Base-by-base conservation (phyloP, 257 asterid genomes). In the Gynochthodes officinalis region DNA sequence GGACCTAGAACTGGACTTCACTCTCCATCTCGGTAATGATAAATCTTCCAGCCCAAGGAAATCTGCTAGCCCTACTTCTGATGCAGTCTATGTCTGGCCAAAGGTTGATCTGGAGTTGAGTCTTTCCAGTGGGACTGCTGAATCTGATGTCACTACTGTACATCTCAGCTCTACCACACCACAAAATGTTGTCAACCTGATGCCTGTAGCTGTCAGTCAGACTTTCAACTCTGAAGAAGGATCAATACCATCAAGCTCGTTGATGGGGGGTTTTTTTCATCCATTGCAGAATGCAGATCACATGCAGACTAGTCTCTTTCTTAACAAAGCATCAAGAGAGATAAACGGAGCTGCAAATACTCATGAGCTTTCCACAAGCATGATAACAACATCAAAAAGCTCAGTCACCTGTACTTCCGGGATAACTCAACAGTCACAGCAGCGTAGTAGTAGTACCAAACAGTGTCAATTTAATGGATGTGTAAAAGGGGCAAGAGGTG, bases 321-420 rank as follows among this genome's bases (percentile, higher is more conserved):
- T 79, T 10, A 75, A 84, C 78, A 85, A 84, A 78, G 76, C 79
- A 43, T 66, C 76, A 42, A 78, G 77, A 42, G 76, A 83, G 64
- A 73, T 73, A 59, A 83, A 78, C 48, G 77, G 82, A 66, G 70
- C 83, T 69, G 55, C 73, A 42, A 59, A 59, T 50, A 75, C 95
- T 74, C 88, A 82, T 59, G 85, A 83, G 65, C 87, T 82, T 82
- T 88, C 91, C 60, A 69, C 87, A 7, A 86, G 92, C 73, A 25
- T 80, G 54, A 73, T 85, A 73, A 80, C 95, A 72, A 68, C 86
- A 71, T 91, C 90, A 75, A 88, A 86, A 83, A 89, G 97, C 91
- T 85, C 96, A 82, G 93, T 87, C 91, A 89, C 99, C 96, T 94
- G 95, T 82, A 73, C 96, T 95, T 95, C 98, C 89, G 96, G 96